Base-by-base conservation (phyloP, 2,329 filamentous ascomycete species). In the Diaporthe citrichinensis region DNA sequence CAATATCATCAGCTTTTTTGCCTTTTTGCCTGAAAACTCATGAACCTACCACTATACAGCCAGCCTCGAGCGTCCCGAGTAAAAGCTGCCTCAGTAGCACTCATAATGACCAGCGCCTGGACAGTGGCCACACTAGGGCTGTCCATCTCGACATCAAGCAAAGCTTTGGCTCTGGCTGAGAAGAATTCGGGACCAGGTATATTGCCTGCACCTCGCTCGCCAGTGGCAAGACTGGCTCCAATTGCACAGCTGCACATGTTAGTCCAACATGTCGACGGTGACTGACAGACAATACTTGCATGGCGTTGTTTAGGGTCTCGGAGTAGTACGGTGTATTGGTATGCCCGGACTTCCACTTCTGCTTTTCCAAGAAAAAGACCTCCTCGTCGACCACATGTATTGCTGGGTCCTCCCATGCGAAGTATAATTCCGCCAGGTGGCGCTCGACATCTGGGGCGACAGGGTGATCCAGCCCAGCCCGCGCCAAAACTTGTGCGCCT, bases 81-180 rank as follows among this genome's bases (percentile, higher is more conserved):
- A n/a, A 81, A 84, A 6, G 84, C 85, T 8, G 83, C 84, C 76
- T 88, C 86, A 46, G 86, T 84, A 25, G 82, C 84, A 55, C 85
- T 86, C 72, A 88, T 79, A n/a, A 88, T 82, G 2, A 86, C 82
- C 53, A 88, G 81, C 2, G 86, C 85, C 72, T 88, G 86, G 7
- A 86, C 84, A 9, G 86, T 88, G 3, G 86, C 85, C 23, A 88
- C 81, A 59, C 84, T 86, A 0, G 86, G 86, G 36, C 83, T 84
- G 73, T 88, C 86, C 28, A 88, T 78, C 74, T 88, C 86, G 12
- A 87, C 83, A 46, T 88, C 86, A 14, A 88, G 77, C 1, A 87
- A 80, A 5, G 83, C 82, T 73, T 87, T 87, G 0, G 85, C 83
- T 36, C 86, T 80, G 49, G 85, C 84, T 9, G 85, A 84, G 57